These are phyloP conservation scores for Alnus glutinosa DNA, from an alignment of 306 rosid species.

Conservation along the genomic window DNA sequence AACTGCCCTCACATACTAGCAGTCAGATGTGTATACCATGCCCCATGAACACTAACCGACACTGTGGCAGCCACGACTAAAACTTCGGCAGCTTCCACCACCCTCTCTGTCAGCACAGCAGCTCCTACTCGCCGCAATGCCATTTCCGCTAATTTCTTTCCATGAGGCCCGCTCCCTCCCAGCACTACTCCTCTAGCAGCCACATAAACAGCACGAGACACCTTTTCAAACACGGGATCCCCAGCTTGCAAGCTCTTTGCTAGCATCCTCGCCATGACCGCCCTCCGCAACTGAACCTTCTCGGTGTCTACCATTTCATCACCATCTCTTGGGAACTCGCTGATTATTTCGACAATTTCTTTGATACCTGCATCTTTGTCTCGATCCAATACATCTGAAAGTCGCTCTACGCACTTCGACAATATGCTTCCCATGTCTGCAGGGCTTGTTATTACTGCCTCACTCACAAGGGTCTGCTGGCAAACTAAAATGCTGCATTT, in stretches of 20 bases:
- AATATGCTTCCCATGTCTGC: conserved; percentile 52
- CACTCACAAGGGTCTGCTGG: conserved; percentile 78
- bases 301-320: conserved; percentile 35
- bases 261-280: conserved; percentile 65
- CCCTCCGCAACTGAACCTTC: conserved; percentile 52
- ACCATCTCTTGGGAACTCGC: conserved; percentile 35
- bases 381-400: conserved; percentile 51
- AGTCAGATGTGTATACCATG: conserved; percentile 69
- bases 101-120: conserved; percentile 44
- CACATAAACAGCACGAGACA: conserved; percentile 55
- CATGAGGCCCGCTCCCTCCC: conserved; percentile 67
- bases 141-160: conserved; percentile 66
- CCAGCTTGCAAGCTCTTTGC: conserved; percentile 86
- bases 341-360: conserved; percentile 67
- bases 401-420: conserved; percentile 48
- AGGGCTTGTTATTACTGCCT: conserved; percentile 44
- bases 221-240: conserved; percentile 83
- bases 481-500: conserved; percentile 78
- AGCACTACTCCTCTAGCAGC: conserved; percentile 75
- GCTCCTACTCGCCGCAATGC: conserved; percentile 83
- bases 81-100: conserved; percentile 73
- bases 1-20: conserved; percentile 34
- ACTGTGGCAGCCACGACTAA: conserved; percentile 72
- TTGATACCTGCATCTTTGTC: conserved; percentile 61
- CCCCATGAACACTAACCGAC: conserved; percentile 74